phyloP scores from a whole-genome alignment of 179 eudicot genomes.

The Camellia oleifera region DNA sequence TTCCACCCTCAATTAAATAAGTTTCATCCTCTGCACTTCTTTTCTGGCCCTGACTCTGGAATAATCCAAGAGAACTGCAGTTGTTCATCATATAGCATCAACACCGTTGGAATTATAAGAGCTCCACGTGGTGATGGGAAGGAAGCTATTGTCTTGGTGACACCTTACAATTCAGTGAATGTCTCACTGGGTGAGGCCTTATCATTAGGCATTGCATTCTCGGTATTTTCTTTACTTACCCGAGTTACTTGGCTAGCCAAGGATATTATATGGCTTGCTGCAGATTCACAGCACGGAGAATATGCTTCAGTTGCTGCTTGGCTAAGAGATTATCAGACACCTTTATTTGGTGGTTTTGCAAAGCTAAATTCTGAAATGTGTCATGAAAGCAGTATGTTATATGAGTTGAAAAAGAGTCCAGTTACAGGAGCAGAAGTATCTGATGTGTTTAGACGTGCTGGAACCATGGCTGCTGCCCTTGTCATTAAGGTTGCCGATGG shows the following conservation, averaged over 20 bases:
- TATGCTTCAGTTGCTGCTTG: constrained; percentile 79
- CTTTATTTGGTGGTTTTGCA: constrained; percentile 42
- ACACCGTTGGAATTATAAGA: constrained; percentile 83
- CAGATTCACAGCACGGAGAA: constrained; percentile 91
- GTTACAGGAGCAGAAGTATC: constrained; percentile 28
- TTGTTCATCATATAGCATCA: constrained; percentile 54
- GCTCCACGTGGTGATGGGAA: constrained; percentile 99
- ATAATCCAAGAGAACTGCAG: constrained; percentile 48
- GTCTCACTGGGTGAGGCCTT: constrained; percentile 58
- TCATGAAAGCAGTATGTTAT: constrained; percentile 23
- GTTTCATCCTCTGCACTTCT: constrained; percentile 83
- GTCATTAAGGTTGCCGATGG: constrained; percentile 72
- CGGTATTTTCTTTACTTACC: constrained; percentile 72
- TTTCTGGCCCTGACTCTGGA: constrained; percentile 56
- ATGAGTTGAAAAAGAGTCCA: constrained; percentile 22
- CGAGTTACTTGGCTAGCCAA: constrained; percentile 93
- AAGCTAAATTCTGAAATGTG: constrained; percentile 33
- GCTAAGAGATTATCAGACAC: constrained; percentile 80
- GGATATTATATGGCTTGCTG: constrained; percentile 96
- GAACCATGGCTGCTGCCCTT: constrained; percentile 98
- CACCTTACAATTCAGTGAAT: constrained; percentile 75
- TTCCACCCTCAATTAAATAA: constrained; percentile 51
- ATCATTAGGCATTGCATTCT: constrained; percentile 73
- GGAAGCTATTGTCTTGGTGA: constrained; percentile 88
- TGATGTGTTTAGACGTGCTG: constrained; percentile 75